Evolutionary conservation across 208 protist species (phyloP), one percentile per base, ranked within the genome.

Genomic region (Sergeia podlipaevii): DNA sequence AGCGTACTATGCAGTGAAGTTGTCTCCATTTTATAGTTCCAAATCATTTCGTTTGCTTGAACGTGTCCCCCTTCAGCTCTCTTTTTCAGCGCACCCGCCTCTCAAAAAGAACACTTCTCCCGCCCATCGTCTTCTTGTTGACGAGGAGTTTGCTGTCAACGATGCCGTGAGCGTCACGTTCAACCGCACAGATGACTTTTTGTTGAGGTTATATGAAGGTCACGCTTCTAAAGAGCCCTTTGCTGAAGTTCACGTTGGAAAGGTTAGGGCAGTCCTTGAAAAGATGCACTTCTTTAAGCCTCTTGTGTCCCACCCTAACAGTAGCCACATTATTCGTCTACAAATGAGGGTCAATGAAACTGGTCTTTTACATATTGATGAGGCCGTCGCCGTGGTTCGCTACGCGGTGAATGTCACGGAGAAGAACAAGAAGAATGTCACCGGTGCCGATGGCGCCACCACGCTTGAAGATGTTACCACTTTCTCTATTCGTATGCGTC

Each of bases 301-400:
- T 24, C 11, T 27, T 15, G 26, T 91, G 46, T 23, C 54, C 7
- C 79, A 94, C 50, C 61, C 72, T 21, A 92, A 92, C 50, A 88
- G 90, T 38, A 86, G 52, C 23, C 88, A 95, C 62, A 76, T 87
- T 59, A 51, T 95, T 37, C 81, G 84, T 21, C 33, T 95, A 54
- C 79, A 95, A 54, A 21, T 92, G 8, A 36, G 53, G 1, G 48
- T 91, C 27, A 91, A 75, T 46, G 84, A 92, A 36, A 70, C 72
- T 24, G 88, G 82, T 2, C 65, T 95, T 24, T 30, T 89, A 41
- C 71, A 89, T 15, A 50, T 91, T 17, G 71, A 81, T 17, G 70
- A 89, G 11, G 77, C 77, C 5, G 70, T 77, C 18, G 81, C 67
- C 13, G 44, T 85, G 32, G 74, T 81, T 27, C 69, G 78, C 18